Base-by-base conservation (phyloP, 2,329 filamentous ascomycete species). In the Sphaerostilbella broomeana region DNA sequence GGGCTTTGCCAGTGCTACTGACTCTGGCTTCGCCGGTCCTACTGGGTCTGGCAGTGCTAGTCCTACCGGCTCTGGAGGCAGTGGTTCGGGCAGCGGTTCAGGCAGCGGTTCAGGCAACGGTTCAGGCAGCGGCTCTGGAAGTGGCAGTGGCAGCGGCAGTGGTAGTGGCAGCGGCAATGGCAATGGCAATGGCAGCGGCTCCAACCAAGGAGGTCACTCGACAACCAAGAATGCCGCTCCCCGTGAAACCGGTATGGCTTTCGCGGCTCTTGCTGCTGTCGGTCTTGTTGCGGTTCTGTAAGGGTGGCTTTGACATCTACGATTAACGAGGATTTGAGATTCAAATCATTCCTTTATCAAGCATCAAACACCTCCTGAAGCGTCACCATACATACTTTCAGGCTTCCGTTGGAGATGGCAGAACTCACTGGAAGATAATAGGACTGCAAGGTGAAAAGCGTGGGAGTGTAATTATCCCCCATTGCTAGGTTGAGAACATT, bases 231-330 rank as follows among this genome's bases (percentile, higher is more conserved):
- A 36, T 16, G 48, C 47, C 33, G 46, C 43, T 22, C 42, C 52
- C 18, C 48, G 49, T 13, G 49, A 55, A 45, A 49, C 53, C 6
- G 58, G 48, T 33, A 49, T 56, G 45, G 51, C 50, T 37, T 40
- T 56, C 35, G 57, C 55, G 4, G 58, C 52, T n/a, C 40, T 55
- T 11, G 59, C 51, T 12, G 57, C 51, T 36, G 57, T 51, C 18
- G 56, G 55, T 21, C 25, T 60, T 28, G 49, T 51, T 38, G 55
- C 48, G 43, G 49, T 53, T 29, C 46, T 60, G 48, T 59, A 59
- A 53, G n/a, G n/a, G n/a, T n/a, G n/a, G n/a, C n/a, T n/a, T n/a
- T n/a, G n/a, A n/a, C n/a, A n/a, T n/a, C n/a, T n/a, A n/a, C n/a
- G n/a, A n/a, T n/a, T n/a, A n/a, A 38, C 20, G 7, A 13, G 27